Base-by-base conservation (phyloP, 768 basidiomycete genomes). In the Crepidotus variabilis region DNA sequence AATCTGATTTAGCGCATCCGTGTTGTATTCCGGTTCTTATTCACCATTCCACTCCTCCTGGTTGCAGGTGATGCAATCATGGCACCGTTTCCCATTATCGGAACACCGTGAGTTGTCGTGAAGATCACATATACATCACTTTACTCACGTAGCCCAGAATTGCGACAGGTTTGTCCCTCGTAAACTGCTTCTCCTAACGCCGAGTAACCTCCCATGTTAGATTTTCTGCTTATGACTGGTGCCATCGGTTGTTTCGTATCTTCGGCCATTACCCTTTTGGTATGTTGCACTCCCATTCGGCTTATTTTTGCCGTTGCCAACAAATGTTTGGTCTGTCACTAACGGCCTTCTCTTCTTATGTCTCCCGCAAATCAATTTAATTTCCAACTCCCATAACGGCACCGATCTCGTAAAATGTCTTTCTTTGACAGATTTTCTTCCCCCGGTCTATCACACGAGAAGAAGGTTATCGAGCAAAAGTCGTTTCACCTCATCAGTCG, bases 211-310 rank as follows among this genome's bases (percentile, higher is more conserved):
- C 52, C 69, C 77, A 49, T 39, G 50, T 49, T 61, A 82, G 91
- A 93, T 68, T 81, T 90, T 56, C 74, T 92, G 9, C 69, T 86
- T 47, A 85, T 90, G 82, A 62, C 86, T 52, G 85, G 83, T 20
- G 89, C 79, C 16, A 78, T 92, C 28, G 90, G 90, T 13, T 86
- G 86, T 62, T 84, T 92, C 63, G 77, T 90, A 20, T 92, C 90
- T 2, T 90, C 90, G 22, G 83, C 84, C 16, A 88, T 92, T 21
- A 93, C 91, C 2, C 76, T 93, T 32, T 76, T 92, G 32, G 90
- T 90, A 64, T 64, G 84, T 69, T 16, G 14, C 21, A 55, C 23
- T n/a, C 39, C 21, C 46, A 49, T 28, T 24, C 50, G 28, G 14
- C n/a, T 22, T 35, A 36, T 23, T 56, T 39, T 28, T 21, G 23